phyloP scores from a whole-genome alignment of 2,329 filamentous ascomycete genomes.

The Penicillium hesseltinei region DNA sequence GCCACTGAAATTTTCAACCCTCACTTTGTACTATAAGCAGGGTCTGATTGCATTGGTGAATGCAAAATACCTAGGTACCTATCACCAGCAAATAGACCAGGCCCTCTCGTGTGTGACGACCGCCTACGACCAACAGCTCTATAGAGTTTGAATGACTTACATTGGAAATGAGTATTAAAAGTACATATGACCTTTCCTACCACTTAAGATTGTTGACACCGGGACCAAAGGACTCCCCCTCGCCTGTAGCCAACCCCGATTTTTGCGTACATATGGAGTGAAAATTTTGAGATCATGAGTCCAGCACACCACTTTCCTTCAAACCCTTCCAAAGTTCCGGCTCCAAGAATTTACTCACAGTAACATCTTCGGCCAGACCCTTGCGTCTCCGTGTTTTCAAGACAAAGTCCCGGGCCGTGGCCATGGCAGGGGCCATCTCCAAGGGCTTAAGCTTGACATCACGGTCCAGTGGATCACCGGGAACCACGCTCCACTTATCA shows the following conservation, averaged over 20 bases:
- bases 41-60: not conserved
- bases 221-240: slow-evolving; percentile 4
- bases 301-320: slow-evolving; percentile 84
- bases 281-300: slow-evolving; percentile 46
- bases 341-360: slow-evolving; percentile 93
- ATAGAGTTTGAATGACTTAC: slow-evolving; percentile 6
- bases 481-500: slow-evolving; percentile 93
- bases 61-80: not conserved
- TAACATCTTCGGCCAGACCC: slow-evolving; percentile 91
- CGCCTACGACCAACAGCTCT: slow-evolving; percentile 2
- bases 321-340: slow-evolving; percentile 86
- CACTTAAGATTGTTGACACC: slow-evolving; percentile 13
- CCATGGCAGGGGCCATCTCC: slow-evolving; percentile 83
- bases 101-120: slow-evolving; percentile 1
- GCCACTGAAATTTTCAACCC: slow-evolving; percentile 52
- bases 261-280: slow-evolving; percentile 1
- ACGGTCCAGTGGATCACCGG: slow-evolving; percentile 89
- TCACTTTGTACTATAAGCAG: slow-evolving; percentile 1
- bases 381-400: slow-evolving; percentile 92
- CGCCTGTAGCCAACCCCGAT: slow-evolving; percentile 2
- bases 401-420: slow-evolving; percentile 91
- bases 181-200: slow-evolving; percentile 18
- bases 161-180: slow-evolving; percentile 22
- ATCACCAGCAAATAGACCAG: not conserved
- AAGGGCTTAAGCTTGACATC: slow-evolving; percentile 78